Evolutionary conservation across 768 basidiomycete genomes (phyloP), one percentile per base, ranked within the genome.

Genomic region (Cystobasidium onofrii): DNA sequence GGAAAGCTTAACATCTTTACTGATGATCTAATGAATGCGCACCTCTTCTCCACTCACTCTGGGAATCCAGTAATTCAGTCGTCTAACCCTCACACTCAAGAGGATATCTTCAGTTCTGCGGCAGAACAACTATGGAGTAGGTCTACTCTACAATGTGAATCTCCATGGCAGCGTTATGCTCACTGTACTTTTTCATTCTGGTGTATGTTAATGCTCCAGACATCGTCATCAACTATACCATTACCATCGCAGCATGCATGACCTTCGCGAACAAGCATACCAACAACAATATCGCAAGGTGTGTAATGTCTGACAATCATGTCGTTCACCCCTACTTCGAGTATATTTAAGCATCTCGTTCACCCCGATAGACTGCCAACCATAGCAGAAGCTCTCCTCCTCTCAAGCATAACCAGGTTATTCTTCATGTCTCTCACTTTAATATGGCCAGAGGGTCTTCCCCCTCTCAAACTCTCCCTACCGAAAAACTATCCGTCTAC

Each of bases 361-460:
- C 7, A 39, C 6, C 39, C 7, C 39, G 39, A 39, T 20, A 50
- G 15, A 50, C 20, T 7, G 46, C 20, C 12, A 7, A 50, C 23
- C 33, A 18, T 67, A 9, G 29, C 65, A 52, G 39, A 67, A 67
- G 65, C 65, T 6, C 41, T 67, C 41, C 52, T 67, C 44, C 27
- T 67, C 6, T 44, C 65, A 29, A 41, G 36, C 17, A 52, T 52
- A n/a, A 67, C 65, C 12, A 43, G 34, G 31, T 43, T 67, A 34
- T 69, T 69, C 66, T 69, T 69, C 46, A 44, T 69, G 41, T 46
- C 66, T 12, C 50, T 69, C 25, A 34, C 27, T 9, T 36, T 69
- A 10, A 54, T 69, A 54, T 69, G 50, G 66, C 63, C 39, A 6
- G 33, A 64, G 17, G 60, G 31, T 10, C 60, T 61, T 17, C 18